Evolutionary conservation across 345 rosid species (phyloP).

Genomic region (Populus tremula): DNA sequence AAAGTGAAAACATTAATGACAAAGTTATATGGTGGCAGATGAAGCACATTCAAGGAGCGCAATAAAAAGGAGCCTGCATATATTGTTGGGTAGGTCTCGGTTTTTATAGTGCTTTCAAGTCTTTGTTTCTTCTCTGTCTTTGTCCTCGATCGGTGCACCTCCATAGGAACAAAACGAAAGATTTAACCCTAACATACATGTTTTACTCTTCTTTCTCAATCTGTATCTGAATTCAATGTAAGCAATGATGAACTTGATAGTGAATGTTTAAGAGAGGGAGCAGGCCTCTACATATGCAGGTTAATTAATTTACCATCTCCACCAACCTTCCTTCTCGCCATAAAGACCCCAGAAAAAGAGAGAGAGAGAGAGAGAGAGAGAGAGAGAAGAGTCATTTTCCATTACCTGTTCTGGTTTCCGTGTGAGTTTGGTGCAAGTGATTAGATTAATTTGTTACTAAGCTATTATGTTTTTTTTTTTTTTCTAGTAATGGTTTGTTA

Average conservation of each 20-base stretch:
- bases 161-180: slow-evolving; percentile 3
- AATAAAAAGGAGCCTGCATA: slow-evolving; percentile 58
- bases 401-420: slow-evolving; percentile 21
- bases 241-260: slow-evolving; percentile 50
- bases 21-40: slow-evolving; percentile 64
- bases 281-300: slow-evolving; percentile 19
- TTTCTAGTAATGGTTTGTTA: slow-evolving; percentile 31
- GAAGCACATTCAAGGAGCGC: slow-evolving; percentile 68
- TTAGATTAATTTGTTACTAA: slow-evolving; percentile 13
- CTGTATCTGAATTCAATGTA: slow-evolving; percentile 34
- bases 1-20: slow-evolving; percentile 41
- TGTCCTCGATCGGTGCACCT: slow-evolving; percentile 14
- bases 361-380: neutral
- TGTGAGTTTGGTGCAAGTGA: slow-evolving; percentile 23
- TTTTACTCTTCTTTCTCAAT: neutral
- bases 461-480: neutral
- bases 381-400: slow-evolving; percentile 13
- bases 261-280: slow-evolving; percentile 34
- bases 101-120: slow-evolving; percentile 51
- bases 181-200: neutral
- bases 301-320: slow-evolving; percentile 45
- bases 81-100: slow-evolving; percentile 73
- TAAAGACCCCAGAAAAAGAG: slow-evolving; percentile 20
- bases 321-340: slow-evolving; percentile 56
- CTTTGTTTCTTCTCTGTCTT: slow-evolving; percentile 14